Conservation (phyloP, 1,284 basidiomycete genomes). For the Megacollybia platyphylla region DNA sequence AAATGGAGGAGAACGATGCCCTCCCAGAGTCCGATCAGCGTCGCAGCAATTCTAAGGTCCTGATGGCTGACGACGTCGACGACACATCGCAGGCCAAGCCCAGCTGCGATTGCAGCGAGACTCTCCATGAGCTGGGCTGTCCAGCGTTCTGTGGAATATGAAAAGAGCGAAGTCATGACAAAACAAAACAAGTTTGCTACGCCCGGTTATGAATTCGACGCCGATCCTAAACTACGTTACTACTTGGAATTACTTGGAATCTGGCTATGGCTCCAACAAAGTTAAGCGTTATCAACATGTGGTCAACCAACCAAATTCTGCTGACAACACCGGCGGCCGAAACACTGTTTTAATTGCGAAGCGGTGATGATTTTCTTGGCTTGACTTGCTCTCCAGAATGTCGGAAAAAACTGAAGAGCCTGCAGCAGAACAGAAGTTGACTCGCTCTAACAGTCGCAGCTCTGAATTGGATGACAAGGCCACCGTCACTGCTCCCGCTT, state of each 20-base stretch:
- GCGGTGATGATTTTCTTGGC: not conserved
- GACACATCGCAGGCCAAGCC: constrained; percentile 36
- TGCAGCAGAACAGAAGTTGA: not conserved
- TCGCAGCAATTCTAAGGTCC: constrained; percentile 32
- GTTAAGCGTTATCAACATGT: too few relatives aligned
- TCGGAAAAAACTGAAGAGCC: not conserved
- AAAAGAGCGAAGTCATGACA: not conserved
- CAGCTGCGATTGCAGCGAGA: constrained; percentile 36
- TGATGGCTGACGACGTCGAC: constrained; percentile 34
- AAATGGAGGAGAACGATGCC: constrained; percentile 62
- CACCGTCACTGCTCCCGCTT: not conserved
- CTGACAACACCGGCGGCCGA: too few relatives aligned
- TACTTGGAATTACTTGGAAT: too few relatives aligned
- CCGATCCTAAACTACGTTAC: too few relatives aligned
- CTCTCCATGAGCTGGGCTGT: constrained; percentile 32
- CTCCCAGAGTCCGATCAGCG: constrained; percentile 64
- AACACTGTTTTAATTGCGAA: too few relatives aligned
- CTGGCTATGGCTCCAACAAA: too few relatives aligned
- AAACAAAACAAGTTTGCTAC: not conserved
- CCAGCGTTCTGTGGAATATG: not conserved
- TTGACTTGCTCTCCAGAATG: not conserved
- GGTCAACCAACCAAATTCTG: too few relatives aligned
- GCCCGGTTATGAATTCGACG: too few relatives aligned
- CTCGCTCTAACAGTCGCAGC: not conserved
- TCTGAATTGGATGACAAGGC: not conserved